Evolutionary conservation across 2,329 filamentous ascomycete species (phyloP).

Genomic region (Pseudogymnoascus sp.): DNA sequence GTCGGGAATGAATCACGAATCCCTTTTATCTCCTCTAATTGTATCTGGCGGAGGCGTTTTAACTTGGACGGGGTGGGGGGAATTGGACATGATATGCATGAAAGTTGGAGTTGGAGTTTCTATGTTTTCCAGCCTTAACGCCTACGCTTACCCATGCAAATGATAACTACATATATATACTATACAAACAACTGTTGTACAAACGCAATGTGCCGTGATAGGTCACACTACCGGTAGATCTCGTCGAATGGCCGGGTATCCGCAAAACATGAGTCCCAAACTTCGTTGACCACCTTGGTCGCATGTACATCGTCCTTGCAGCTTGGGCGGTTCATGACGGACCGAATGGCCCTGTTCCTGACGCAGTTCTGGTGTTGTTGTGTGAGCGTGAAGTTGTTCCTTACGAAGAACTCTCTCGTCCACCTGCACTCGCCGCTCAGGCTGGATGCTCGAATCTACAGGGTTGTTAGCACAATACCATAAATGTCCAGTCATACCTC

Average conservation of each 20-base stretch:
- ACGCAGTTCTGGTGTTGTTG: constrained; percentile 94
- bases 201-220: not conserved
- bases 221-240: constrained; percentile 65
- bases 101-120: constrained; percentile 25
- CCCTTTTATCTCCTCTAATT: constrained; percentile 14
- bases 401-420: constrained; percentile 73
- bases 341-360: constrained; percentile 68
- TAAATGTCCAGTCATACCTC: constrained; percentile 15
- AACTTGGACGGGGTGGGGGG: constrained; percentile 11
- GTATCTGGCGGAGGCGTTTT: constrained; percentile 21
- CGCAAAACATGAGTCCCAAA: constrained; percentile 96
- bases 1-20: constrained; percentile 24
- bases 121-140: constrained; percentile 24
- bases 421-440: constrained; percentile 92
- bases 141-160: constrained; percentile 23
- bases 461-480: constrained; percentile 16
- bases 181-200: constrained; percentile 6
- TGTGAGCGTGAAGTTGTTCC: constrained; percentile 80
- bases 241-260: constrained; percentile 96
- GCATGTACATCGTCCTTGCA: constrained; percentile 85
- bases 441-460: constrained; percentile 82
- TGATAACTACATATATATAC: constrained; percentile 10
- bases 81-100: constrained; percentile 17
- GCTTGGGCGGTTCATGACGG: constrained; percentile 67
- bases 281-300: constrained; percentile 81